A percentile compares a stretch with the other conserved stretches of the same genome.
phyloP scores from a whole-genome alignment of 345 rosid species.

The Lagerstroemia speciosa region DNA sequence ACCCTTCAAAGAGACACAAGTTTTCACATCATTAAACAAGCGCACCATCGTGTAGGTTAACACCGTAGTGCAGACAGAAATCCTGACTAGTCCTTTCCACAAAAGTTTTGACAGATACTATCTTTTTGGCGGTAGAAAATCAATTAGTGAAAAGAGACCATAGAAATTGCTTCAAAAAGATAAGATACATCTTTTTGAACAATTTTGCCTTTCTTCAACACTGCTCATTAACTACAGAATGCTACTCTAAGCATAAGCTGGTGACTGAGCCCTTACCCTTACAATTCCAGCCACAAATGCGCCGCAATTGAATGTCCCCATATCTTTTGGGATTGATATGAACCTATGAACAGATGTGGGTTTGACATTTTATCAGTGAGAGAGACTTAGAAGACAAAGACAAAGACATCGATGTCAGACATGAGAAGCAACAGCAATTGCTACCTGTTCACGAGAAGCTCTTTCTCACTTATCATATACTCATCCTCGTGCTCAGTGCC shows the following conservation, averaged over 20 bases:
- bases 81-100: neutral
- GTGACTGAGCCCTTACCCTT: conserved; percentile 35
- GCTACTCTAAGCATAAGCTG: neutral
- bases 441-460: conserved; percentile 90
- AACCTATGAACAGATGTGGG: conserved; percentile 35
- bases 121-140: neutral
- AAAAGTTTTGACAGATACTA: neutral
- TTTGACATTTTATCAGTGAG: neutral
- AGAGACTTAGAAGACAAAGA: neutral
- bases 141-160: neutral
- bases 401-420: neutral
- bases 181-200: neutral
- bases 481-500: conserved; percentile 99
- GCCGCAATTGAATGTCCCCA: conserved; percentile 99
- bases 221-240: neutral
- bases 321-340: conserved; percentile 93
- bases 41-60: neutral
- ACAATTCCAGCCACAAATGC: conserved; percentile 99
- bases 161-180: neutral
- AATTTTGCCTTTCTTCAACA: neutral
- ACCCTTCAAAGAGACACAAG: conserved; percentile 44
- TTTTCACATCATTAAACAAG: neutral
- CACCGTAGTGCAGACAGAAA: neutral
- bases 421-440: neutral
- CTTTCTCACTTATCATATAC: conserved; percentile 99